A percentile compares a stretch with the other conserved stretches of the same genome.
Conservation (phyloP, 2,329 filamentous ascomycete genomes). For the Dothideomycetes sp. region DNA sequence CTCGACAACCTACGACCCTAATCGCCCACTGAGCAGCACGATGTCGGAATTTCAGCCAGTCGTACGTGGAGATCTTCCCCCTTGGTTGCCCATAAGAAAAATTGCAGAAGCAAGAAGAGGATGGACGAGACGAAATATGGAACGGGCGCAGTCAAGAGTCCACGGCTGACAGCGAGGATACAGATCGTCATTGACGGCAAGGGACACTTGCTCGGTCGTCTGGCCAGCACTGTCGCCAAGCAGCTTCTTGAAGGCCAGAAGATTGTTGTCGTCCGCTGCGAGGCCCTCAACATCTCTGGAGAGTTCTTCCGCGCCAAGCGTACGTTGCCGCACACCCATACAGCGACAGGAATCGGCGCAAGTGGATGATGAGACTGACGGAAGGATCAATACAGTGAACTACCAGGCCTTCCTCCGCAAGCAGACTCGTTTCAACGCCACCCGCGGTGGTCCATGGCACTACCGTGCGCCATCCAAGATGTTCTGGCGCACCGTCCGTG, state of each 20-base stretch:
- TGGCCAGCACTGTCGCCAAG: constrained; percentile 97
- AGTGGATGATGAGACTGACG: constrained; percentile 7
- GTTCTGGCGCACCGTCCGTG: constrained; percentile 99
- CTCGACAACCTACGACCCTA: too few species aligned
- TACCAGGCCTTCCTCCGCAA: constrained; percentile 99
- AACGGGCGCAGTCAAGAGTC: constrained; percentile 4
- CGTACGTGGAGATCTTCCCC: constrained; percentile 34
- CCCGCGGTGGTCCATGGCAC: constrained; percentile 98
- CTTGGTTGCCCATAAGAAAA: constrained; percentile 3
- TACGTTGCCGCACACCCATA: constrained; percentile 49
- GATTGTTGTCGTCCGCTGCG: constrained; percentile 97
- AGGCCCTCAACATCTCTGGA: constrained; percentile 99
- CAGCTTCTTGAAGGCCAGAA: constrained; percentile 98
- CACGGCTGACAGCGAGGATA: constrained; percentile 10
- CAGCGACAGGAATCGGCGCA: constrained; percentile 2
- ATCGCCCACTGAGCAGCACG: constrained; percentile 25
- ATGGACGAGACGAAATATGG: neutral
- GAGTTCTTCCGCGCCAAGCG: constrained; percentile 99
- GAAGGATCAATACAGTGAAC: constrained; percentile 64
- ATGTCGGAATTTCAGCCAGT: constrained; percentile 56
- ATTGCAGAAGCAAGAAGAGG: constrained; percentile 4
- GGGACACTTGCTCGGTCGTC: constrained; percentile 98
- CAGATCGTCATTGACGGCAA: constrained; percentile 99
- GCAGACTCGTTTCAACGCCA: constrained; percentile 99
- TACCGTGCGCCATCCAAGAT: constrained; percentile 98